phyloP scores from a whole-genome alignment of 2,329 filamentous ascomycete genomes.

The Fusarium falciforme region DNA sequence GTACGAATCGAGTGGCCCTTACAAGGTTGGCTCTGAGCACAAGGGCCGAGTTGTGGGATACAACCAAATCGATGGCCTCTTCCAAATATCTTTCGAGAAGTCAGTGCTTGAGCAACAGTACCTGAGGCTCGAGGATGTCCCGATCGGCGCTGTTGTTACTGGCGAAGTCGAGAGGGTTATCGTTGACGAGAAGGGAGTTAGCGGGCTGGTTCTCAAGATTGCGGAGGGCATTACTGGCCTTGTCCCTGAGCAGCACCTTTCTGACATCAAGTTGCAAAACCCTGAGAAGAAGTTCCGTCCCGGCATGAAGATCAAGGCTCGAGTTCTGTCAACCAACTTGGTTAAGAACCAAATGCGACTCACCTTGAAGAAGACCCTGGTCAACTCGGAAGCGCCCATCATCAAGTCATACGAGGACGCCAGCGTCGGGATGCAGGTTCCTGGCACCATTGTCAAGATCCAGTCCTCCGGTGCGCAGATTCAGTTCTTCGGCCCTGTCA shows the following conservation, averaged over 20 bases:
- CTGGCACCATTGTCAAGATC: slow-evolving; percentile 88
- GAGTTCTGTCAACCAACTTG: slow-evolving; percentile 83
- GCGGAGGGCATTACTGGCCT: slow-evolving; percentile 90
- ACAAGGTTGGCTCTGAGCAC: slow-evolving; percentile 82
- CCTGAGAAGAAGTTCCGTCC: slow-evolving; percentile 97
- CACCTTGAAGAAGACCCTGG: slow-evolving; percentile 92
- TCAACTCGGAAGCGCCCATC: slow-evolving; percentile 87
- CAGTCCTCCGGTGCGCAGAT: slow-evolving; percentile 84
- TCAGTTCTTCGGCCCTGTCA: slow-evolving; percentile 88
- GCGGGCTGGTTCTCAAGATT: slow-evolving; percentile 83
- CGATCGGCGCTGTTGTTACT: slow-evolving; percentile 82
- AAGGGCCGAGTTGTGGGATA: slow-evolving; percentile 86
- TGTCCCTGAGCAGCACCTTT: slow-evolving; percentile 87
- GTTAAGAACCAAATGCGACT: slow-evolving; percentile 83
- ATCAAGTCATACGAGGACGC: slow-evolving; percentile 84
- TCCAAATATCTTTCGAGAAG: slow-evolving; percentile 85
- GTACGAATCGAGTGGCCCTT: slow-evolving; percentile 80
- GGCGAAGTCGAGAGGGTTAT: slow-evolving; percentile 88
- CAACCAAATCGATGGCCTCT: slow-evolving; percentile 87
- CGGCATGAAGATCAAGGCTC: slow-evolving; percentile 83
- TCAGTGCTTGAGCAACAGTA: slow-evolving; percentile 87
- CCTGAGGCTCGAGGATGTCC: slow-evolving; percentile 90
- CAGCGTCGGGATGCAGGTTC: slow-evolving; percentile 78
- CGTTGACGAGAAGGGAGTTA: slow-evolving; percentile 80
- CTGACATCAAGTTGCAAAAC: slow-evolving; percentile 87